Percentiles rank a stretch among this genome's conserved stretches.
Evolutionary conservation across 306 rosid species (phyloP).

Genomic region (Notholithocarpus densiflorus): DNA sequence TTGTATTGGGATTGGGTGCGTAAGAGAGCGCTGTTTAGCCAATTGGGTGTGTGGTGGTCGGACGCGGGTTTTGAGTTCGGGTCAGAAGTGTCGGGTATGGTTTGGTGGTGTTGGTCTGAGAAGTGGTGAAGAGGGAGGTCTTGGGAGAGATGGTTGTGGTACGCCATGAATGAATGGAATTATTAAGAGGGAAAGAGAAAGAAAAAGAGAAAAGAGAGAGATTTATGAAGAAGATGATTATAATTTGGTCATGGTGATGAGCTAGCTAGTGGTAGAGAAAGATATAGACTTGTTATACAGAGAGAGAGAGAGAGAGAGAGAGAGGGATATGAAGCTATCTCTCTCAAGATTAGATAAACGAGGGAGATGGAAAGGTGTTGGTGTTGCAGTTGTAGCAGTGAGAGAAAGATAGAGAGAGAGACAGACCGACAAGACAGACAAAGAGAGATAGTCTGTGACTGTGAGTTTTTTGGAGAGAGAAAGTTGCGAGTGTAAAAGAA

Average conservation of each 20-base stretch:
- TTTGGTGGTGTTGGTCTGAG: constrained; percentile 45
- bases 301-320: not conserved
- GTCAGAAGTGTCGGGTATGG: constrained; percentile 33
- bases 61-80: constrained; percentile 41
- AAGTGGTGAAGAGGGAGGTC: constrained; percentile 80
- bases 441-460: constrained; percentile 12
- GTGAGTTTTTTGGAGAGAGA: constrained; percentile 3
- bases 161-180: constrained; percentile 53
- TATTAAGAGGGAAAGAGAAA: not conserved
- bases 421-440: not conserved
- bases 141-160: constrained; percentile 67
- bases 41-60: constrained; percentile 71
- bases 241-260: constrained; percentile 14
- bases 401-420: not conserved
- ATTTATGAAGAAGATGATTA: not conserved
- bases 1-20: constrained; percentile 54
- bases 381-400: not conserved
- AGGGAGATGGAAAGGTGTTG: too few species aligned
- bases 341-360: too few species aligned
- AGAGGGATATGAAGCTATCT: not conserved
- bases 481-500: not conserved
- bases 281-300: too few species aligned
- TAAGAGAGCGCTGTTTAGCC: constrained; percentile 97
- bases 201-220: not conserved
- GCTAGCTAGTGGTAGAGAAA: not conserved